Conservation (phyloP, 768 basidiomycete species). For the Mycena rebaudengoi region DNA sequence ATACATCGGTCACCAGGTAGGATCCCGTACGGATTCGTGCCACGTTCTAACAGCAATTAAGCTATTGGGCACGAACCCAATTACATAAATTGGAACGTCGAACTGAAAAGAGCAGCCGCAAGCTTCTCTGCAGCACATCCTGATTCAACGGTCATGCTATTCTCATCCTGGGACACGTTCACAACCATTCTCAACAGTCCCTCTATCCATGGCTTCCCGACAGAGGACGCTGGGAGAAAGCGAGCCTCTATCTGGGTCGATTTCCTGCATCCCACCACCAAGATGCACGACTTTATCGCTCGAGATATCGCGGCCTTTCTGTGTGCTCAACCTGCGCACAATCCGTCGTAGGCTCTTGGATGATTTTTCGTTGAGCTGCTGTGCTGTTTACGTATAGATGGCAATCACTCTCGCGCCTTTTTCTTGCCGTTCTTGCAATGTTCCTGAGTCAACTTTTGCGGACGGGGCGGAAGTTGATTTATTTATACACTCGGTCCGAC, state of each 20-base stretch:
- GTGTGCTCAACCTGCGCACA: background rate
- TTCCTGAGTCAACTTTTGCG: too few species aligned
- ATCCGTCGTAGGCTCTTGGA: background rate
- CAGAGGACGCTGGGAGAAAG: slow-evolving; percentile 30
- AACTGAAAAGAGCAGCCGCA: slow-evolving; percentile 31
- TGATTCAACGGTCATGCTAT: slow-evolving; percentile 47
- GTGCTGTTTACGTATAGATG: background rate
- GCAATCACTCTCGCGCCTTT: too few species aligned
- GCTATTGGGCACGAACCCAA: background rate
- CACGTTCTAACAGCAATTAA: too few species aligned
- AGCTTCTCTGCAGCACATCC: slow-evolving; percentile 40
- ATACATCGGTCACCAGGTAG: slow-evolving; percentile 45
- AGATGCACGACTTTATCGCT: slow-evolving; percentile 47
- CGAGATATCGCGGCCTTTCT: slow-evolving; percentile 39
- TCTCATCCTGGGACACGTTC: slow-evolving; percentile 50
- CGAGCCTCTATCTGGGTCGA: slow-evolving; percentile 47
- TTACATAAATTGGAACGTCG: slow-evolving; percentile 45
- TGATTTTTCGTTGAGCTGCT: background rate
- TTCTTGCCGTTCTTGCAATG: too few species aligned
- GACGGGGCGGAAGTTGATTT: too few species aligned
- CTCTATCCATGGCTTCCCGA: slow-evolving; percentile 37
- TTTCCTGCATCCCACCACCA: slow-evolving; percentile 47
- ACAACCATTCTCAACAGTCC: slow-evolving; percentile 46
- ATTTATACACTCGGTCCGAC: too few species aligned
- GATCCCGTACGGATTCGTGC: background rate